Conservation (phyloP, 108 stramenopile genomes). For the Hondaea fermentalgiana region DNA sequence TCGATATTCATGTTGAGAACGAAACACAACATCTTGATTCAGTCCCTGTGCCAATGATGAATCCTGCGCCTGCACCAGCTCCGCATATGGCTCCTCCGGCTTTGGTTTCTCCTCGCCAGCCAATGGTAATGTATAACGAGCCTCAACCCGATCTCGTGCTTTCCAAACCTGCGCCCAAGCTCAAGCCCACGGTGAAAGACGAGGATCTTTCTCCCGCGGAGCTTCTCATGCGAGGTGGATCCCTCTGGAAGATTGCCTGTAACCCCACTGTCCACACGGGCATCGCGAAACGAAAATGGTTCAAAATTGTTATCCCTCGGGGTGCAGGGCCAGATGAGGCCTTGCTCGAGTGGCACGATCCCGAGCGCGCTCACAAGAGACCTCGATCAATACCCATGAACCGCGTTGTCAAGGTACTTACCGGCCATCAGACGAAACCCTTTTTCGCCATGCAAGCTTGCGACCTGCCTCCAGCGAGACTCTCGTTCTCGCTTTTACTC, state of each 20-base stretch:
- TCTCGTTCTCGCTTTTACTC: not conserved
- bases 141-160: not conserved
- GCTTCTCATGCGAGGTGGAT: not conserved
- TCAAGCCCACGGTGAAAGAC: not conserved
- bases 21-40: too few species aligned
- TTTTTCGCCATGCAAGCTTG: not conserved
- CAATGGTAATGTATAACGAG: not conserved
- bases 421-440: not conserved
- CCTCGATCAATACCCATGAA: not conserved
- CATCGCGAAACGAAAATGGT: not conserved
- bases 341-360: not conserved
- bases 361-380: not conserved
- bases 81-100: too few species aligned
- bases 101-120: too few species aligned
- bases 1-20: too few species aligned
- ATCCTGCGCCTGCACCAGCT: too few species aligned
- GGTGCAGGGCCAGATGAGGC: not conserved
- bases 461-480: not conserved
- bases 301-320: not conserved
- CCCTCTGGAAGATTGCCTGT: not conserved
- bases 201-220: not conserved
- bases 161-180: not conserved
- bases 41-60: too few species aligned
- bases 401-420: not conserved
- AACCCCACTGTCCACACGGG: not conserved